Percentiles rank a stretch among this genome's conserved stretches.
Conservation (phyloP, 768 basidiomycete species). For the Kwoniella pini region DNA sequence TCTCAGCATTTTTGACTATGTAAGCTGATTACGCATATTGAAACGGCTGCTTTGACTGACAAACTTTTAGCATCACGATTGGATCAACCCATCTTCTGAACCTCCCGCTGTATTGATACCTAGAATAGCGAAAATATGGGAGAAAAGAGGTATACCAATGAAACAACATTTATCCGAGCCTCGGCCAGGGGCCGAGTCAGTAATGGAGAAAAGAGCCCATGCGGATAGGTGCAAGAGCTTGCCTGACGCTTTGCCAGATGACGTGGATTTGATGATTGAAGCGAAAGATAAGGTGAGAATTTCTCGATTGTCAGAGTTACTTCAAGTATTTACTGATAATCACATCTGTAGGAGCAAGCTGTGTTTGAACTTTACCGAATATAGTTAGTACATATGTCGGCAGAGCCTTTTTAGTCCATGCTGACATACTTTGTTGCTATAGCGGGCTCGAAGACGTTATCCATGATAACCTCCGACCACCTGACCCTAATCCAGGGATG, state of each 20-base stretch:
- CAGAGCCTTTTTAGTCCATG: not conserved
- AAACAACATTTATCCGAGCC: constrained; percentile 93
- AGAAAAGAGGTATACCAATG: constrained; percentile 72
- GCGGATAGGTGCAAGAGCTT: constrained; percentile 74
- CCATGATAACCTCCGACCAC: constrained; percentile 60
- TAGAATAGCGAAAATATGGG: constrained; percentile 72
- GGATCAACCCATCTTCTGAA: constrained; percentile 59
- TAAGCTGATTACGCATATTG: constrained; percentile 9
- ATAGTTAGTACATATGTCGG: constrained; percentile 57
- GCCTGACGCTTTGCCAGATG: constrained; percentile 60
- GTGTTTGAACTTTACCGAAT: constrained; percentile 80
- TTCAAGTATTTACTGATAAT: not conserved
- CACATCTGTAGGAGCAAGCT: constrained; percentile 71
- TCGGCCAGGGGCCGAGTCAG: constrained; percentile 74
- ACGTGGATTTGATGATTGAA: constrained; percentile 80
- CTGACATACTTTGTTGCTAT: not conserved
- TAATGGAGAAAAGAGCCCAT: constrained; percentile 86
- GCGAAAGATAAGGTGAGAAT: constrained; percentile 52
- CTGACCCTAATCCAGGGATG: constrained; percentile 56
- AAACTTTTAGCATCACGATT: constrained; percentile 75
- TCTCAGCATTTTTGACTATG: constrained; percentile 50
- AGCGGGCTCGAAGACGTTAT: constrained; percentile 65
- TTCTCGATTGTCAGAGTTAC: not conserved
- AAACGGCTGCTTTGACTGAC: constrained; percentile 53
- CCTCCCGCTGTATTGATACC: constrained; percentile 69